These are phyloP conservation scores for Fusarium mexicanum DNA, from an alignment of 2,329 filamentous ascomycete species.

Conservation along the genomic window DNA sequence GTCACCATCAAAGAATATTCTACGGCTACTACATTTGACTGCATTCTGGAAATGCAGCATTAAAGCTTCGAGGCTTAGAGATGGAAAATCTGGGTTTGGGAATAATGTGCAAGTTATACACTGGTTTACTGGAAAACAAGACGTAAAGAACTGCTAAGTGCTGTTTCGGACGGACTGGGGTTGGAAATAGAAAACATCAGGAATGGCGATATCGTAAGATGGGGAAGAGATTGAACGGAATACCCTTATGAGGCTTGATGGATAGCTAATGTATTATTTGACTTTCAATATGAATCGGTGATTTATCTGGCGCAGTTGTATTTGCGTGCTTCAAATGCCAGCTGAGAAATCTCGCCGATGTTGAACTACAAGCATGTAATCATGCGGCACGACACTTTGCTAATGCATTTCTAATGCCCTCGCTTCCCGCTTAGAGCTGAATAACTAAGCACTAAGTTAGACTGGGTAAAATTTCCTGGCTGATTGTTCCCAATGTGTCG, in stretches of 20 bases:
- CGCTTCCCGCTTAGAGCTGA: background rate
- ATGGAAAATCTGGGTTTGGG: background rate
- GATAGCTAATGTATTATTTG: background rate
- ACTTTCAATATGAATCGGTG: background rate
- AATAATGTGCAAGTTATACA: background rate
- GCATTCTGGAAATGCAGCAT: background rate
- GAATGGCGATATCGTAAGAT: background rate
- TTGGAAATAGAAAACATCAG: background rate
- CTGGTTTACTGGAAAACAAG: background rate
- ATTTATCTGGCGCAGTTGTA: fast-evolving
- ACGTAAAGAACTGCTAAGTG: background rate
- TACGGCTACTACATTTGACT: background rate
- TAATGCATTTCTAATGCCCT: background rate
- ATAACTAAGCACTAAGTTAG: background rate
- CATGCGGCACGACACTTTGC: background rate
- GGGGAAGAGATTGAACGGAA: background rate
- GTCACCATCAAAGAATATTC: background rate
- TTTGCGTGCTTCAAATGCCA: fast-evolving
- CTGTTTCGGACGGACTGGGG: background rate
- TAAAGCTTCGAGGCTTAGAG: background rate
- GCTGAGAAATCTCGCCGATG: background rate
- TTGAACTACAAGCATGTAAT: background rate
- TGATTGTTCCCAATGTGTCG: background rate
- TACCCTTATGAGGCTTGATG: background rate
- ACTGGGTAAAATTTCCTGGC: background rate